These are phyloP conservation scores for Wickerhamomyces queroliae DNA, from an alignment of 805 yeast genomes.

Conservation along the genomic window DNA sequence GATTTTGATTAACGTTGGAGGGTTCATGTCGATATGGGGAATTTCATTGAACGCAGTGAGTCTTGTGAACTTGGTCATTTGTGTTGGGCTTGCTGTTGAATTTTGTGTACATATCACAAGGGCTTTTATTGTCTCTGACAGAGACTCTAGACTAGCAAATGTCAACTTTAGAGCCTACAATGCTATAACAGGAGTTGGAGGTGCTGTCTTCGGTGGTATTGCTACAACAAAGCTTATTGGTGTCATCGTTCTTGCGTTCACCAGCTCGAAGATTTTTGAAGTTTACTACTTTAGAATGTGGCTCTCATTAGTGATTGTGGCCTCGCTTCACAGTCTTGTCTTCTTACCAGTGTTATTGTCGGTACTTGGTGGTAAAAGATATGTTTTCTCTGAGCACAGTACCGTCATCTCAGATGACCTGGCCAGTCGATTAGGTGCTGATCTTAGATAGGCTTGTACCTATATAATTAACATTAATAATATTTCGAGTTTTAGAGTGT, in stretches of 20 bases:
- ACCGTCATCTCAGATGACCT: constrained; percentile 27
- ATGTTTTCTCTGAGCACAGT: constrained; percentile 31
- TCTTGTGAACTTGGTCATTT: constrained; percentile 84
- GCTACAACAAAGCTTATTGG: constrained; percentile 88
- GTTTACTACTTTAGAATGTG: constrained; percentile 94
- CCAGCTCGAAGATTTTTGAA: constrained; percentile 82
- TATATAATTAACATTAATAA: constrained; percentile 3
- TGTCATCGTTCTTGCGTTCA: constrained; percentile 78
- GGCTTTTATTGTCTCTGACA: constrained; percentile 46
- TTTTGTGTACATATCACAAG: constrained; percentile 85
- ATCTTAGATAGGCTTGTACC: constrained; percentile 2
- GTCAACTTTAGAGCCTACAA: constrained; percentile 34
- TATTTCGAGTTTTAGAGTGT: too few species aligned
- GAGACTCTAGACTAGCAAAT: constrained; percentile 26
- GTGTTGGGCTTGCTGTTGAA: constrained; percentile 90
- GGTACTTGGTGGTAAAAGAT: constrained; percentile 55
- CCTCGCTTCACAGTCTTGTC: constrained; percentile 72
- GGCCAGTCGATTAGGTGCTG: constrained; percentile 14
- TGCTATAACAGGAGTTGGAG: constrained; percentile 77
- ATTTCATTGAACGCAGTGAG: constrained; percentile 85
- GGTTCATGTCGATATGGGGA: constrained; percentile 68
- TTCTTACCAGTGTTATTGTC: constrained; percentile 74
- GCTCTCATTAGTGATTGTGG: constrained; percentile 71
- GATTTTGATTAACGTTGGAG: constrained; percentile 71
- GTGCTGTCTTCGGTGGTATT: constrained; percentile 86